phyloP scores from a whole-genome alignment of 2,329 filamentous ascomycete genomes.

The Pyrenochaeta sp. region DNA sequence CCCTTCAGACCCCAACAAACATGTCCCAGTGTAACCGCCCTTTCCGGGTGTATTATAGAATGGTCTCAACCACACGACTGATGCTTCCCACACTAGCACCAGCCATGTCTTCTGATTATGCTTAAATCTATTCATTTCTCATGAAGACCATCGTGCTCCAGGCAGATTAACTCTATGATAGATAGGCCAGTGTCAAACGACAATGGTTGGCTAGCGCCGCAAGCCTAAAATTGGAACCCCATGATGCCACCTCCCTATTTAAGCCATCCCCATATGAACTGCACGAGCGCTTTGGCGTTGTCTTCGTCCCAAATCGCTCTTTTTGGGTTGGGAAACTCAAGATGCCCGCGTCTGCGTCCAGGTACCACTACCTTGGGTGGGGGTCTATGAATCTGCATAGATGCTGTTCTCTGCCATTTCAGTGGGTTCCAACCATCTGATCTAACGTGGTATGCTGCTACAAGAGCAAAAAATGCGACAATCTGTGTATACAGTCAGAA shows the following conservation, averaged over 20 bases:
- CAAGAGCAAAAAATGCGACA: slow-evolving; percentile 29
- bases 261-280: slow-evolving; percentile 38
- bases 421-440: slow-evolving; percentile 38
- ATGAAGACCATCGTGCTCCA: too few relatives aligned
- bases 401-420: slow-evolving; percentile 34
- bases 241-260: slow-evolving; percentile 23
- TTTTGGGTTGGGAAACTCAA: slow-evolving; percentile 36
- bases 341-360: slow-evolving; percentile 29
- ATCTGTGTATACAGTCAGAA: slow-evolving; percentile 13
- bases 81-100: not conserved
- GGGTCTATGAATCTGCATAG: slow-evolving; percentile 39
- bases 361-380: slow-evolving; percentile 38
- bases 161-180: too few relatives aligned
- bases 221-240: not conserved
- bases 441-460: slow-evolving; percentile 35
- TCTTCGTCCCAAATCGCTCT: slow-evolving; percentile 32
- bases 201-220: not conserved
- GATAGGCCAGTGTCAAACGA: not conserved
- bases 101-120: too few relatives aligned
- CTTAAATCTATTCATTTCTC: too few relatives aligned
- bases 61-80: not conserved
- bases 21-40: not conserved
- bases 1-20: too few relatives aligned
- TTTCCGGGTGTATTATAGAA: not conserved
- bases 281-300: slow-evolving; percentile 30